Conservation (phyloP, 2,329 filamentous ascomycete species). For the Sporothrix luriei region DNA sequence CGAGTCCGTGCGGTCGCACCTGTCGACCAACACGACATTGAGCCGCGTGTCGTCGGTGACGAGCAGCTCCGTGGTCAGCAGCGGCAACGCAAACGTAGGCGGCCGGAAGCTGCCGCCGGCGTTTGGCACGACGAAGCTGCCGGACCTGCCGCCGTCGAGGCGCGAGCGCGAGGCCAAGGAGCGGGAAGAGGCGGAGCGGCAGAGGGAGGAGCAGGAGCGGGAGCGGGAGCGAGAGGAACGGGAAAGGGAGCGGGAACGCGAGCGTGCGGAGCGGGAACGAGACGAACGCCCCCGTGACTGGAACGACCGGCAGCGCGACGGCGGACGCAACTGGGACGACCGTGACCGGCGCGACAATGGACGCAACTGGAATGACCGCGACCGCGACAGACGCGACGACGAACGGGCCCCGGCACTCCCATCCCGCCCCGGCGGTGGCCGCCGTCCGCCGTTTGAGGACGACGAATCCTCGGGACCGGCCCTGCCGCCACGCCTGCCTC, state of each 20-base stretch:
- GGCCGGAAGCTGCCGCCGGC: conserved; percentile 58
- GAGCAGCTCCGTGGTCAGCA: conserved; percentile 45
- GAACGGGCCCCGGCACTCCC: conserved; percentile 27
- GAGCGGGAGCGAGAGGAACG: background rate
- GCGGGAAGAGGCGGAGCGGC: conserved; percentile 39
- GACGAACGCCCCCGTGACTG: background rate
- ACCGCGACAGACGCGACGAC: background rate
- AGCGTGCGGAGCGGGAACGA: background rate
- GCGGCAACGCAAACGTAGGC: background rate
- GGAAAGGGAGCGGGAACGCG: background rate
- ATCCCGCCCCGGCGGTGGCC: conserved; percentile 18
- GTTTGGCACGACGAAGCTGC: conserved; percentile 59
- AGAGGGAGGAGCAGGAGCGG: conserved; percentile 28
- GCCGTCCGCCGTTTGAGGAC: background rate
- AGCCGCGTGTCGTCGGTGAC: conserved; percentile 53
- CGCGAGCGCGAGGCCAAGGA: conserved; percentile 55
- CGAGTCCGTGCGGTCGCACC: conserved; percentile 59
- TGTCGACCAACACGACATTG: conserved; percentile 57
- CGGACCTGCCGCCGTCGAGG: conserved; percentile 58
- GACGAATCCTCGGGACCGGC: background rate
- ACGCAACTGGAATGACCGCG: too few relatives aligned
- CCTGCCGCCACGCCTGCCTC: conserved; percentile 29
- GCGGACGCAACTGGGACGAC: background rate
- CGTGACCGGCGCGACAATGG: background rate
- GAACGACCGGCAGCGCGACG: background rate